Percentiles rank a stretch among this genome's conserved stretches.
Evolutionary conservation across 805 yeast species (phyloP).

Genomic region (Spathaspora sp.): DNA sequence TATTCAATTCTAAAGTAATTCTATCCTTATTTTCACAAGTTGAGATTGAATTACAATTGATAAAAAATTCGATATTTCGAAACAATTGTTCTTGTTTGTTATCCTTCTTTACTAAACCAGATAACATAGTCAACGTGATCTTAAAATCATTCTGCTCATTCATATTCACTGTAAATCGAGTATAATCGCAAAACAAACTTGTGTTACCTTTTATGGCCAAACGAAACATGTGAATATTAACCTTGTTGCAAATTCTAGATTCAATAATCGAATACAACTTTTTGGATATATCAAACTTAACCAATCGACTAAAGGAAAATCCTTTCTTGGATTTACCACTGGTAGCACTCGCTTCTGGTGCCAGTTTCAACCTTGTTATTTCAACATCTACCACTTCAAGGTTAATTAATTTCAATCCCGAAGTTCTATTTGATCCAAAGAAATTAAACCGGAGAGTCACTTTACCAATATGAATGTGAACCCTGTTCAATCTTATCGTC

Average conservation of each 20-base stretch:
- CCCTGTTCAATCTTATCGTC: conserved; percentile 14
- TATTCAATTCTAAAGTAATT: conserved; percentile 13
- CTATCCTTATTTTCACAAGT: conserved; percentile 10
- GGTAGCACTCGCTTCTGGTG: neutral
- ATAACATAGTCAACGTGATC: conserved; percentile 1
- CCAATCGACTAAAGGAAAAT: neutral
- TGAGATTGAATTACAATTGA: conserved; percentile 18
- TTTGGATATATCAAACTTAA: neutral
- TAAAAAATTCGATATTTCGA: conserved; percentile 21
- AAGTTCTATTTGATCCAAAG: conserved; percentile 14
- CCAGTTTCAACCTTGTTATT: conserved; percentile 1
- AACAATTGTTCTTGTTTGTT: conserved; percentile 13
- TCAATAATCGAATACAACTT: neutral
- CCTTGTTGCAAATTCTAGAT: conserved; percentile 19
- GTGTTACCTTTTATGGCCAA: conserved; percentile 12
- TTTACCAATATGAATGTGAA: conserved; percentile 14
- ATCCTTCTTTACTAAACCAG: conserved; percentile 17
- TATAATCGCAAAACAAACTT: conserved; percentile 18
- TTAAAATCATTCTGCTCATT: conserved; percentile 12
- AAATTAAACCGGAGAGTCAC: conserved; percentile 20
- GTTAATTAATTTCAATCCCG: conserved; percentile 24
- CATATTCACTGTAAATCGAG: conserved; percentile 16
- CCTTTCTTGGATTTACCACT: neutral
- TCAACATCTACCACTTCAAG: conserved; percentile 22
- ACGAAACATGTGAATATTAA: conserved; percentile 21